Percentiles rank a stretch among this genome's conserved stretches.
Evolutionary conservation across 1,139 yeast genomes (phyloP).

Genomic region (Scheffersomyces lignicola): DNA sequence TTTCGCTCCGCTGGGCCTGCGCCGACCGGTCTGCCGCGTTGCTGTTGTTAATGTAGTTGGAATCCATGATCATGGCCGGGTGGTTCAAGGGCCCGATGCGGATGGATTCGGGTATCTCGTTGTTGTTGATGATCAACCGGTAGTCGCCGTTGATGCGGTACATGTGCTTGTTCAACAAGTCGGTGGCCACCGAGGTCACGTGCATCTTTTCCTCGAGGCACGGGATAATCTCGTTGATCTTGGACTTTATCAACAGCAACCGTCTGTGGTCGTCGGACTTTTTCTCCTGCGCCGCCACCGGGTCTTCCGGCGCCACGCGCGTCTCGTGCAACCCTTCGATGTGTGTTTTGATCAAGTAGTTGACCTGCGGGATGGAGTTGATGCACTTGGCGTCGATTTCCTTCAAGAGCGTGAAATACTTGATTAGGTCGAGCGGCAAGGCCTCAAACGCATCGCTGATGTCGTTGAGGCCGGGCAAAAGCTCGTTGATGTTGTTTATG

Average conservation of each 20-base stretch:
- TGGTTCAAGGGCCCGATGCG: slow-evolving; percentile 78
- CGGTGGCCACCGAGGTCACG: slow-evolving; percentile 90
- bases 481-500: slow-evolving; percentile 41
- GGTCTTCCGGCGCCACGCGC: slow-evolving; percentile 11
- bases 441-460: slow-evolving; percentile 91
- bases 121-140: slow-evolving; percentile 63
- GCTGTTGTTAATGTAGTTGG: slow-evolving; percentile 36
- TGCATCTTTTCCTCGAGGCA: slow-evolving; percentile 97
- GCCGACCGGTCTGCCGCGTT: slow-evolving; percentile 45
- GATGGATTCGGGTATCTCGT: slow-evolving; percentile 69
- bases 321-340: slow-evolving; percentile 41
- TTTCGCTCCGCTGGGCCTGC: slow-evolving; percentile 74
- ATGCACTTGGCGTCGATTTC: slow-evolving; percentile 96
- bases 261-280: slow-evolving; percentile 14
- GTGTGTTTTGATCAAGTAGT: slow-evolving; percentile 57
- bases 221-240: slow-evolving; percentile 76
- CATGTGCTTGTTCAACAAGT: slow-evolving; percentile 68
- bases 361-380: slow-evolving; percentile 67
- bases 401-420: slow-evolving; percentile 83
- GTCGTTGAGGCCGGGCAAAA: slow-evolving; percentile 88
- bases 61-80: slow-evolving; percentile 77
- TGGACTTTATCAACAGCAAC: slow-evolving; percentile 39
- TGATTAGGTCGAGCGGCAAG: slow-evolving; percentile 77
- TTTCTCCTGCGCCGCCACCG: slow-evolving; percentile 6
- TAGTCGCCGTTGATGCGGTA: slow-evolving; percentile 78